These are phyloP conservation scores for Euphrasia arctica DNA, from an alignment of 305 asterid species.

Conservation along the genomic window DNA sequence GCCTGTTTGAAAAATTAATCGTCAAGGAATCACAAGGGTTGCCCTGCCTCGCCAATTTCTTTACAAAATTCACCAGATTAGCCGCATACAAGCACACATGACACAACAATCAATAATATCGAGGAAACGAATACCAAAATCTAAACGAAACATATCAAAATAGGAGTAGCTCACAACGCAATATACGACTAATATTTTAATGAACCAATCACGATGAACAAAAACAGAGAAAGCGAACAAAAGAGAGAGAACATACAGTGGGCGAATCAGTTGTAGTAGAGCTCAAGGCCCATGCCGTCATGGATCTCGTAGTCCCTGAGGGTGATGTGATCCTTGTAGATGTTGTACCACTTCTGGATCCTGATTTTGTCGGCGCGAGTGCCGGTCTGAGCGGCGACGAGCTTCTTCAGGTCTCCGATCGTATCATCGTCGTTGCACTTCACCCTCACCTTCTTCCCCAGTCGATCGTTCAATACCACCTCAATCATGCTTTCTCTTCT, in stretches of 20 bases:
- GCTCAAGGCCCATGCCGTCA: constrained; percentile 73
- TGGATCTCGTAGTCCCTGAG: constrained; percentile 87
- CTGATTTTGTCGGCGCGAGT: constrained; percentile 85
- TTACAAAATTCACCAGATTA: no score
- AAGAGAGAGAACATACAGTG: constrained; percentile 1
- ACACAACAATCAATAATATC: no score
- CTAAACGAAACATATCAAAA: no score
- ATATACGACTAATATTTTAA: not conserved
- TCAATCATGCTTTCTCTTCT: constrained; percentile 55
- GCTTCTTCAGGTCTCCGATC: constrained; percentile 87
- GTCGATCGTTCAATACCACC: constrained; percentile 87
- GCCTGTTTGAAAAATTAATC: no score
- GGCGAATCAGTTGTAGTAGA: constrained; percentile 49
- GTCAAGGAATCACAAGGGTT: no score
- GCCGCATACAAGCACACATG: no score
- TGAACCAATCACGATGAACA: not conserved
- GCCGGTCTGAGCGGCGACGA: constrained; percentile 91
- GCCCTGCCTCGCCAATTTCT: no score
- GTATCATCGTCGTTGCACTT: constrained; percentile 96
- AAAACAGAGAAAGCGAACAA: constrained; percentile 1
- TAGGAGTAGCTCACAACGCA: not conserved
- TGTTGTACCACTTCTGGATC: constrained; percentile 86
- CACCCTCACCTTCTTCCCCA: constrained; percentile 95
- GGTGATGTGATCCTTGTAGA: constrained; percentile 91
- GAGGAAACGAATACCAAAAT: not conserved